Base-by-base conservation (phyloP, 2,329 filamentous ascomycete species). In the Aspergillus jensenii region DNA sequence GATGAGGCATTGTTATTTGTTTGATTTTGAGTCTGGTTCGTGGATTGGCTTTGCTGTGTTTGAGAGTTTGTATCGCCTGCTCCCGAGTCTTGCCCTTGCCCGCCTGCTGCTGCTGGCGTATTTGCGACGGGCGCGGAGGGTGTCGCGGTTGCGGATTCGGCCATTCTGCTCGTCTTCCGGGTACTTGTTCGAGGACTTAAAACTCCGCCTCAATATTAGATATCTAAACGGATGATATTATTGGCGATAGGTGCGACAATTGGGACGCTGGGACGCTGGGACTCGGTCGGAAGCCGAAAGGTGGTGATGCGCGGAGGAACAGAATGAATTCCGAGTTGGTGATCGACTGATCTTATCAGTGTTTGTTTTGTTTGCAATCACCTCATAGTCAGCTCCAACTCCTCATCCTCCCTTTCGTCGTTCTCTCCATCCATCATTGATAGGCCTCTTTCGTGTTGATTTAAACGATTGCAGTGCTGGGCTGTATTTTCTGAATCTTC, bases 291-390 rank as follows among this genome's bases (percentile, higher is more conserved):
- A 21, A 25, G 21, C n/a, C 12, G 37, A 27, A 35, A 23, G 14
- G 14, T 48, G 37, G 44, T 46, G 44, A 44, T 23, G 11, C 19
- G 44, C 6, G 19, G 19, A 35, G 21, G 39, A 43, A 37, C 27
- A n/a, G 21, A 51, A 53, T 46, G 51, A 52, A 52, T 56, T 58
- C 53, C 47, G 56, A 40, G 52, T 47, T 50, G 46, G 54, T 44
- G 41, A 52, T 56, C 44, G 52, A 25, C 43, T 44, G 57, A 61
- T 59, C 65, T 69, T 68, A 68, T 68, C 65, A 53, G 41, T 65
- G 70, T 74, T 75, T 75, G 72, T 49, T 12, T 45, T 60, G 73
- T 75, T 75, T 75, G 73, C 73, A 73, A 54, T 62, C 59, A 55
- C 55, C 54, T 52, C 61, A 45, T 58, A 51, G 46, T 48, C 55